Conservation (phyloP, 1,284 basidiomycete species). For the Laetiporus sulphureus region DNA sequence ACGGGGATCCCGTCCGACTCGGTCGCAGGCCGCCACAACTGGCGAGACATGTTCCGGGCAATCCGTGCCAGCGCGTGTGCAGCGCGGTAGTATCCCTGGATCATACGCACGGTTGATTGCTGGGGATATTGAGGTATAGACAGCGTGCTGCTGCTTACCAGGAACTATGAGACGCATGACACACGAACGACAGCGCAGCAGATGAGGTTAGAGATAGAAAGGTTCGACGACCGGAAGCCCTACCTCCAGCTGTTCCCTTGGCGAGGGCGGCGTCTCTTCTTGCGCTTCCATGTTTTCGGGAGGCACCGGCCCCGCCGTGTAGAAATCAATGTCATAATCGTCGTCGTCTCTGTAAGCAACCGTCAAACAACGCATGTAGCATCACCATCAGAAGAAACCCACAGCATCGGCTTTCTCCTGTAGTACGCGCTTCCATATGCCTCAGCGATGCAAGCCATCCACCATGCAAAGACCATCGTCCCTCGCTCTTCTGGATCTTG, state of each 20-base stretch:
- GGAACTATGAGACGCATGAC: conserved; percentile 24
- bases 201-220: not conserved
- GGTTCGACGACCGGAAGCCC: conserved; percentile 15
- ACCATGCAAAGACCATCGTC: conserved; percentile 84
- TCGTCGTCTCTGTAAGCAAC: conserved; percentile 41
- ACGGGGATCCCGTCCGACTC: conserved; percentile 73
- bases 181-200: not conserved
- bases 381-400: conserved; percentile 24
- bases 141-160: conserved; percentile 26
- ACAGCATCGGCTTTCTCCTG: conserved; percentile 58
- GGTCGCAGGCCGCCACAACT: conserved; percentile 72
- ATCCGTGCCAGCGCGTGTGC: conserved; percentile 76
- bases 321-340: conserved; percentile 74
- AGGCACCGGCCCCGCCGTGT: conserved; percentile 58
- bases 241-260: conserved; percentile 72
- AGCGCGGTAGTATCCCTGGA: conserved; percentile 71
- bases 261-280: conserved; percentile 47
- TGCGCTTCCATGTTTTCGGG: conserved; percentile 42
- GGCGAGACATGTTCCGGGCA: conserved; percentile 69
- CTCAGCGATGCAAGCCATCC: conserved; percentile 57
- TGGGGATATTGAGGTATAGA: too few species aligned
- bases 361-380: conserved; percentile 39
- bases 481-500: conserved; percentile 65
- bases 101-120: conserved; percentile 8
- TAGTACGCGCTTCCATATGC: conserved; percentile 55